Evolutionary conservation across 176 grass and related monocot species (phyloP), one percentile per base, ranked within the genome.

Genomic region (Miscanthus lutarioriparius): DNA sequence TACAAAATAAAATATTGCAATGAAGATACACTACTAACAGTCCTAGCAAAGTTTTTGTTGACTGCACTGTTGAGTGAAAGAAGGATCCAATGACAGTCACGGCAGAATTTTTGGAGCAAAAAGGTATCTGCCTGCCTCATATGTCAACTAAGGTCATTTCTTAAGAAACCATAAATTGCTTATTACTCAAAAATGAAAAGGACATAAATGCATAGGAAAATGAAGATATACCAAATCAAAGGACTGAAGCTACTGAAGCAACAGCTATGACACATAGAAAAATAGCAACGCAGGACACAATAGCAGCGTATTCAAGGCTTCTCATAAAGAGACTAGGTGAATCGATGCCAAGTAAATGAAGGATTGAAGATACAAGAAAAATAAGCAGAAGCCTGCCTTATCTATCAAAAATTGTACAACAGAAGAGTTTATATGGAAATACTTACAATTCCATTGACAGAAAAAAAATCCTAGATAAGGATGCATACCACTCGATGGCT

Each of bases 401-500:
- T 45, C 22, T 27, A 44, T 7, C 5, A 72, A 41, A 72, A 72
- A 72, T 25, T 45, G 7, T 22, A 30, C 44, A 51, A 19, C 2
- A 73, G 44, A 74, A 51, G 25, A 51, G 25, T 43, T 48, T 30
- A 30, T 73, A 73, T 25, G 7, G 10, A 68, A 54, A 28, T 76
- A 44, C 76, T 14, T 84, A 76, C 35, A 40, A 22, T 75, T 74
- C 64, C 47, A 69, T 44, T 22, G 19, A 70, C 12, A 79, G 33
- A 40, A 27, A 17, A 79, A 86, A 67, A 14, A 13, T 38, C 26
- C 22, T 44, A 77, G 37, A 44, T 32, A 78, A 59, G 35, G 12
- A 67, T 39, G 27, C 69, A 78, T 93, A 96, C 94, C 82, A 12
- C 23, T 80, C 17, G 56, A 47, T 33, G 77, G 68, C 83, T 87